Base-by-base conservation (phyloP, 352 stramenopile species). In the Pythium rishiriense region DNA sequence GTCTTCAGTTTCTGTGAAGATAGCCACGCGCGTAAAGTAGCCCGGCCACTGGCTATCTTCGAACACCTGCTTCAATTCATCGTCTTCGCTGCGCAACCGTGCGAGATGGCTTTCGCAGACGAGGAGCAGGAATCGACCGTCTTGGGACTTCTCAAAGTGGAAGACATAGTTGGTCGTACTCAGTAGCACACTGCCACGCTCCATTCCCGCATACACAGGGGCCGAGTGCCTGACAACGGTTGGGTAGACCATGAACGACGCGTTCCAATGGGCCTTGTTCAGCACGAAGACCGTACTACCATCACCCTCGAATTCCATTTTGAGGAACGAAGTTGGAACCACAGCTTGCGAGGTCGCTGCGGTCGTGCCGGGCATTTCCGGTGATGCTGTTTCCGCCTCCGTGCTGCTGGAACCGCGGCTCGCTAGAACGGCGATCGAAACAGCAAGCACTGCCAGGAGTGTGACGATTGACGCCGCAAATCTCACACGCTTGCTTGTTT, bases 221-320 rank as follows among this genome's bases (percentile, higher is more conserved):
- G 78, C 74, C 28, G 79, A 76, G 41, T 77, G 74, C 55, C 81
- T 88, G 7, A 79, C 79, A 12, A 91, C 75, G 15, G 78, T 91
- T 31, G 83, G 78, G 41, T 87, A 88, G 42, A 92, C 81, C 29
- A 92, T 73, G 54, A 90, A 92, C 14, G 79, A 87, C 17, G 69
- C 60, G 57, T 87, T 87, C 78, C 76, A 89, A 43, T 78, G 58
- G 21, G 62, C 31, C 66, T 92, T 90, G 37, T 64, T 73, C 17
- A 92, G 59, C 11, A 81, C 69, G 55, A 91, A 91, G 8, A 79
- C 53, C 1, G 77, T 41, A 5, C 55, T 58, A 15, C 72, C 69
- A 17, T 64, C 52, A 17, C 73, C 59, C 22, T 64, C 62, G 28
- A 79, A 74, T 9, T 69, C 63, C n/a, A 85, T 61, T 46, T 76